Evolutionary conservation across 2,329 filamentous ascomycete species (phyloP), one percentile per base, ranked within the genome.

Genomic region (Cylindrodendrum hubeiense): DNA sequence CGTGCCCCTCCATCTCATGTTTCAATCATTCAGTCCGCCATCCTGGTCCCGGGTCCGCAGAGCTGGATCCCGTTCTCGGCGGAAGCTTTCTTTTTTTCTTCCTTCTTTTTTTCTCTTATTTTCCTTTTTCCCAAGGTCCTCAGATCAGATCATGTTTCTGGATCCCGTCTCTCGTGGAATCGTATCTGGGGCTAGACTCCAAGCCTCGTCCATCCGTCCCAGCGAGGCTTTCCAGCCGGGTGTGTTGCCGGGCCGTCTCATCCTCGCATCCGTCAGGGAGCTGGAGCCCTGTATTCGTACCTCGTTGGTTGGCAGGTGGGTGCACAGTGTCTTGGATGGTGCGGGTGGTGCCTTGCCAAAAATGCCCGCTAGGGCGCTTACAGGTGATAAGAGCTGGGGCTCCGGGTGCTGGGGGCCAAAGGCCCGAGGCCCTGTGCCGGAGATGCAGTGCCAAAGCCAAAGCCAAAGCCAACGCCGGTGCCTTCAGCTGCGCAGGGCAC

Each of bases 321-420:
- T 58, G 47, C 19, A 39, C 41, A 28, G 24, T 49, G 44, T 37
- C 26, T 52, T 37, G 15, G 47, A 49, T 54, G 41, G 54, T 57
- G 60, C 37, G 50, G 51, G 52, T 53, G 50, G 61, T 64, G 61
- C 50, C 55, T 55, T 64, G 61, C 49, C 13, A 64, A 9, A 55
- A 64, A 55, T 54, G 55, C 33, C 55, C 61, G 55, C 61, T 55
- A 49, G 47, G 54, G 49, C 60, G 43, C 43, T 54, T 55, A 49
- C 44, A 60, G 55, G 43, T 49, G 46, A 30, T 49, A 21, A 17
- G 28, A 33, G 46, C 46, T 50, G 46, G 26, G 44, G 46, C 28
- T 28, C 46, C 46, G 28, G 9, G 28, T 10, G 28, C 28, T 30
- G 28, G 28, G 28, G 28, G 28, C 28, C 28, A 30, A n/a, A n/a